Evolutionary conservation across 2,329 filamentous ascomycete species (phyloP), one percentile per base, ranked within the genome.

Genomic region (Fusarium continuum): DNA sequence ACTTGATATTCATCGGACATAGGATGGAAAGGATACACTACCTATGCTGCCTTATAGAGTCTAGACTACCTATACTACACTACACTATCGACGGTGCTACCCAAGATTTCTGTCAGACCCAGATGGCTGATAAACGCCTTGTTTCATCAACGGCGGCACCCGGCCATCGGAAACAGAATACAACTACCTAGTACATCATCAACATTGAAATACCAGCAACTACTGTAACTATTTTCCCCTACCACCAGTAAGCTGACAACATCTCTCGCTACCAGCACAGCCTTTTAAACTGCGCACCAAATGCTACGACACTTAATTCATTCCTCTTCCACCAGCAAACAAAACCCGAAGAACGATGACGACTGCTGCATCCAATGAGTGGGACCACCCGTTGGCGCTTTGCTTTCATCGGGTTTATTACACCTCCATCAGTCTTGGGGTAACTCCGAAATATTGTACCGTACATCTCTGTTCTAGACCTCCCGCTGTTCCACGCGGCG

Each of bases 1-100:
- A 26, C 55, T 60, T 45, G 39, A 58, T 39, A 35, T 41, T 29
- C 13, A 19, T 58, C 38, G 14, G 36, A 32, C 34, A 54, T 46
- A 45, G 34, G 7, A 35, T 8, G 34, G 17, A 20, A 4, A 19
- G 34, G 26, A 28, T 29, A 14, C 28, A 29, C 28, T 29, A 29
- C n/a, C n/a, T n/a, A n/a, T n/a, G n/a, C n/a, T n/a, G n/a, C n/a
- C n/a, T n/a, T n/a, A n/a, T n/a, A n/a, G n/a, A n/a, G n/a, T n/a
- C n/a, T n/a, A n/a, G 17, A 28, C 34, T 26, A 31, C 14, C 16
- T 23, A 20, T n/a, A 36, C 23, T 23, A 23, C 29, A 16, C 23
- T 49, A 13, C 28, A 22, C 16, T 22, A 34, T 44, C 31, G 20
- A 17, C 36, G 23, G 39, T 35, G 29, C 23, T 22, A 28, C 32